Evolutionary conservation across 2,329 filamentous ascomycete genomes (phyloP), one percentile per base, ranked within the genome.

Genomic region (Microdochium nivale): DNA sequence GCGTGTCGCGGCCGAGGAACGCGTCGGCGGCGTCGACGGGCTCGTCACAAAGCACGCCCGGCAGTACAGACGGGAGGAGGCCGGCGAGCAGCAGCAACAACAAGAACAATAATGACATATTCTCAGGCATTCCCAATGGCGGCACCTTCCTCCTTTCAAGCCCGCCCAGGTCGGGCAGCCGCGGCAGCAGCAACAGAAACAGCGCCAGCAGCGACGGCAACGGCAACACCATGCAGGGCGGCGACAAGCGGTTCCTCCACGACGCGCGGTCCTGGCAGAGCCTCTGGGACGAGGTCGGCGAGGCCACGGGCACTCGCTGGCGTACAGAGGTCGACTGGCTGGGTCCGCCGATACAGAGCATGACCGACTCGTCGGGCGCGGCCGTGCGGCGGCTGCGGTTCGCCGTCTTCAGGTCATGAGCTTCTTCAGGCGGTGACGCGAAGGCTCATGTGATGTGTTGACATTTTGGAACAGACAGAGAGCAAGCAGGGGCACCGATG

Each of bases 281-380:
- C 33, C 64, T 83, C 24, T 83, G 79, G 79, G 68, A 78, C 50
- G 73, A 79, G 54, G 70, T 80, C 25, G 76, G 76, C 9, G 55
- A 53, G 30, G 59, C 73, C 50, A 80, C 78, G 1, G 68, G 66
- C 24, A 80, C 77, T 1, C 60, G 58, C 40, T 81, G 78, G 78
- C 64, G 66, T 49, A 73, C 77, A 1, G 67, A 73, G 48, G 56
- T 76, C 49, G 68, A 75, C 53, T 44, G 40, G 40, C 40, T 44
- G 40, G 40, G 40, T 7, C 40, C 40, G 40, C 40, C 40, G 16
- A 44, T 44, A 10, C 40, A 44, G 40, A 44, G 40, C 40, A 44
- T 44, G 40, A 19, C 19, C 5, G 40, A 44, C 21, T 44, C 40
- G 40, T 44, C 40, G 40, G 40, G 40, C 40, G 40, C 40, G 40